Evolutionary conservation across 441 rosid species (phyloP), one percentile per base, ranked within the genome.

Genomic region (Sinapis alba): DNA sequence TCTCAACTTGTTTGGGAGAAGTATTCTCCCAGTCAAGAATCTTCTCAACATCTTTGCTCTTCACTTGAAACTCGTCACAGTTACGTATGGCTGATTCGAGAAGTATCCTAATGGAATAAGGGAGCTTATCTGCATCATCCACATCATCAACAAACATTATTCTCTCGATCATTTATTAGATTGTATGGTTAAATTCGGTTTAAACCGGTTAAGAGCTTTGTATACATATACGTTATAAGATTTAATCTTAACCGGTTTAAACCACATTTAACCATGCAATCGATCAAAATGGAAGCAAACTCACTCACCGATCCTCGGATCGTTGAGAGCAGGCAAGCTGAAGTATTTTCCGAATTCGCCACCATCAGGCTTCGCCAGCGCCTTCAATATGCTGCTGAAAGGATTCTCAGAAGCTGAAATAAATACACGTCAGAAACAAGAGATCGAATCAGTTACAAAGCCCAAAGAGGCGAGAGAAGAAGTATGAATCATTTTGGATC

Each of bases 11-110:
- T 65, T 84, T 88, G 16, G 89, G 93, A 59, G 90, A 68, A 6
- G 90, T 81, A 50, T 80, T 88, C 71, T 86, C 89, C 93, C 93
- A 88, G 34, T 88, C 90, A 65, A 88, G 81, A 59, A 88, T 88
- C 85, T 87, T 87, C 92, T 88, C 92, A 20, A 88, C 88, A 78
- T 88, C 93, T 45, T 83, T 78, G 67, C 88, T 83, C 81, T 84
- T 86, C 21, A 88, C 89, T 84, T 88, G 86, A 71, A 86, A 86
- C 79, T 86, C 89, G 60, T 88, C 90, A 53, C 93, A 86, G 83
- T 86, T 88, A 41, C 93, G 88, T 73, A 88, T 88, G 0, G 90
- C 93, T 3, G 90, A 88, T 74, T 88, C 93, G 6, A 88, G 87
- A 41, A 88, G 88, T 59, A 88, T 88, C 82, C 84, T 85, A 65